Conservation (phyloP, 345 rosid genomes). For the Salix exigua region DNA sequence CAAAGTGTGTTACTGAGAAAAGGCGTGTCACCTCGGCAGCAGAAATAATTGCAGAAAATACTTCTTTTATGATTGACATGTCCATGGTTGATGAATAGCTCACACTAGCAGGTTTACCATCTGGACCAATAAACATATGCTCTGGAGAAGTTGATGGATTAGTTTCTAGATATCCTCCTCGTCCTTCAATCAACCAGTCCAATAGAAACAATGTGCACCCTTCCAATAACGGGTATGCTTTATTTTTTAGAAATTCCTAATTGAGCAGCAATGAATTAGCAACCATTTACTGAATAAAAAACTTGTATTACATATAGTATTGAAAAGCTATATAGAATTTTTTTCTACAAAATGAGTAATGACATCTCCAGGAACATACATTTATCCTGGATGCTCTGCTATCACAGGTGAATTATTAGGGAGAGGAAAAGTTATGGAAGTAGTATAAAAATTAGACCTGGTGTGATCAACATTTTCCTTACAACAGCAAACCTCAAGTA, state of each 20-base stretch:
- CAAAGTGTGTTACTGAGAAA: background rate
- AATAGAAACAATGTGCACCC: conserved; percentile 72
- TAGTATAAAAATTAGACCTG: too few relatives aligned
- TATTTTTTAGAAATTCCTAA: conserved; percentile 71
- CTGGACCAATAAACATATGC: conserved; percentile 71
- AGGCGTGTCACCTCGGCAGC: conserved; percentile 67
- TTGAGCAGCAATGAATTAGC: conserved; percentile 1
- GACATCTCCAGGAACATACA: background rate
- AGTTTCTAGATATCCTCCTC: conserved; percentile 68
- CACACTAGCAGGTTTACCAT: conserved; percentile 74
- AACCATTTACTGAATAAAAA: background rate
- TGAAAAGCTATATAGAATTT: background rate
- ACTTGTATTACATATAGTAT: background rate
- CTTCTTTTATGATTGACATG: conserved; percentile 71
- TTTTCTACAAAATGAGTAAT: background rate
- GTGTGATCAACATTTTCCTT: background rate
- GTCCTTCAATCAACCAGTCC: conserved; percentile 90
- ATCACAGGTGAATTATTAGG: background rate
- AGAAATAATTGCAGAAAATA: conserved; percentile 61
- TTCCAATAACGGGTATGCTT: conserved; percentile 81
- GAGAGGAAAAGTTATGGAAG: background rate
- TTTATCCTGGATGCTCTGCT: background rate
- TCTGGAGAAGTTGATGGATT: conserved; percentile 99
- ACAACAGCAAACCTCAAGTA: background rate
- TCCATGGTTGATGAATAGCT: conserved; percentile 99